Evolutionary conservation across 345 rosid species (phyloP).

Genomic region (Schrenkiella parvula): DNA sequence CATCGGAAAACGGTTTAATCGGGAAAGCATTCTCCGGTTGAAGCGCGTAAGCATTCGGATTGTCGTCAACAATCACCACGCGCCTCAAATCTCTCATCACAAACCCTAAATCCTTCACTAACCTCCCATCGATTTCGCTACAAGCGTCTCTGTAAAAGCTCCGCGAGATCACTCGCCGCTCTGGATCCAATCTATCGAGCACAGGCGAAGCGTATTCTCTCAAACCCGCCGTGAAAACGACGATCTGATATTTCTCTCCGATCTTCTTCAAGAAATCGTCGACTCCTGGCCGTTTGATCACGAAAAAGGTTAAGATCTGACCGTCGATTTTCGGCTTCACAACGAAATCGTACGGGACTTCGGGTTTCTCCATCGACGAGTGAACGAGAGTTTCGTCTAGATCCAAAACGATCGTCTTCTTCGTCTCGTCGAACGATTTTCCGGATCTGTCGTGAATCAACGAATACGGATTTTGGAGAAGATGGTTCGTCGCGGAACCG

Average conservation of each 20-base stretch:
- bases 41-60: slow-evolving; percentile 60
- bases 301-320: slow-evolving; percentile 56
- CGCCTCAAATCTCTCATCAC: slow-evolving; percentile 59
- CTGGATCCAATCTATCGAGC: slow-evolving; percentile 57
- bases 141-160: slow-evolving; percentile 74
- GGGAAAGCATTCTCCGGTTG: slow-evolving; percentile 88
- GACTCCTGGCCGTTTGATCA: slow-evolving; percentile 84
- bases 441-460: slow-evolving; percentile 27
- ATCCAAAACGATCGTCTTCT: slow-evolving; percentile 75
- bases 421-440: slow-evolving; percentile 28
- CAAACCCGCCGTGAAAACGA: slow-evolving; percentile 88
- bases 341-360: slow-evolving; percentile 50
- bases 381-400: slow-evolving; percentile 89
- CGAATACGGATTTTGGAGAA: neutral
- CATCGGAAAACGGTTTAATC: slow-evolving; percentile 56
- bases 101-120: slow-evolving; percentile 68
- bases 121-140: slow-evolving; percentile 59
- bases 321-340: slow-evolving; percentile 72
- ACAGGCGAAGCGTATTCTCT: slow-evolving; percentile 73
- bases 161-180: slow-evolving; percentile 50
- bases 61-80: slow-evolving; percentile 78
- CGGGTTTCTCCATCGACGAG: slow-evolving; percentile 72
- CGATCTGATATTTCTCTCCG: slow-evolving; percentile 58
- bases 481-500: neutral
- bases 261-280: slow-evolving; percentile 56